Evolutionary conservation across 257 asterid genomes (phyloP).

Genomic region (Solanum arcanum): DNA sequence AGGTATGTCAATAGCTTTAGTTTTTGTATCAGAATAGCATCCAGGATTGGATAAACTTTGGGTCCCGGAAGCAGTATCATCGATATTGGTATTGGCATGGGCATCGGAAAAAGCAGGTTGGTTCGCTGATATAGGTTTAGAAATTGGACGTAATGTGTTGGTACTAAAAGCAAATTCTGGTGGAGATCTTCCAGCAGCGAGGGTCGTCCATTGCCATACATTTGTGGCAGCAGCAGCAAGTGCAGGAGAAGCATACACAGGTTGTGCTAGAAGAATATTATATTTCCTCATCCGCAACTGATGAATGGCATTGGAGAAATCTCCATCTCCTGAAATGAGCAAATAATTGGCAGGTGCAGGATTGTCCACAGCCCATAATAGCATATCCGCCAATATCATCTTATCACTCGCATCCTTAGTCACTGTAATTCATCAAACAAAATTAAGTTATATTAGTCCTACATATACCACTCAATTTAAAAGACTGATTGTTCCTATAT

Average conservation of each 20-base stretch:
- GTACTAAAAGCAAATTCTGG: not conserved
- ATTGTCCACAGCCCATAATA: conserved; percentile 58
- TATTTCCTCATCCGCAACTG: conserved; percentile 37
- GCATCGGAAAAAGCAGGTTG: not conserved
- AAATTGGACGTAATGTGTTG: not conserved
- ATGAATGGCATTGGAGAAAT: conserved; percentile 46
- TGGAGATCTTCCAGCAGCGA: conserved; percentile 23
- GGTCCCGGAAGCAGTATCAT: not conserved
- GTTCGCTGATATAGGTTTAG: not conserved
- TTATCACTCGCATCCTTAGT: conserved; percentile 45
- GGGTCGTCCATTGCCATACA: conserved; percentile 43
- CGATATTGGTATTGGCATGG: not conserved
- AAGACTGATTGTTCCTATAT: not conserved
- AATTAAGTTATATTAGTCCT: not conserved
- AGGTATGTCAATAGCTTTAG: not conserved
- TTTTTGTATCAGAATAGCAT: not conserved
- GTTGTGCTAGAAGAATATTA: conserved; percentile 52
- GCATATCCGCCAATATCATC: conserved; percentile 40
- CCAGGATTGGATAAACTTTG: not conserved
- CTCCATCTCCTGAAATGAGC: conserved; percentile 44
- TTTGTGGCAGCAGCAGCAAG: conserved; percentile 40
- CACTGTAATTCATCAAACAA: conserved; percentile 12
- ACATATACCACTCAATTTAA: not conserved
- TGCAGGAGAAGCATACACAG: conserved; percentile 27
- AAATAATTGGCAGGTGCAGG: conserved; percentile 54